Percentiles rank a stretch among this genome's conserved stretches.
phyloP scores from a whole-genome alignment of 164 flowering plant species.

The Tetrastigma voinierianum region DNA sequence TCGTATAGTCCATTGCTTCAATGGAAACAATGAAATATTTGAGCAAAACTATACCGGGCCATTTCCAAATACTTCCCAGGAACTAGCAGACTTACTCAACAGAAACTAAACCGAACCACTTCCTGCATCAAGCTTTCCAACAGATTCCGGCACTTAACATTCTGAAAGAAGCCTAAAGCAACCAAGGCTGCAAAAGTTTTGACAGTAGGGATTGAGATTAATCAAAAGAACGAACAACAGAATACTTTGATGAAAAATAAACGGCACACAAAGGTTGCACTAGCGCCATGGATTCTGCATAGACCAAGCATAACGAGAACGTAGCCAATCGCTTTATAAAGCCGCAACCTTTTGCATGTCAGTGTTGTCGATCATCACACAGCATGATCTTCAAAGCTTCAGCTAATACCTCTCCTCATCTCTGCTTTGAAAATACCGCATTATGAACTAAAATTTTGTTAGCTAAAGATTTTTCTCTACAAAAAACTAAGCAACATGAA shows the following conservation, averaged over 20 bases:
- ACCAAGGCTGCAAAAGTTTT: conserved; percentile 65
- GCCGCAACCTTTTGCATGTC: conserved; percentile 99
- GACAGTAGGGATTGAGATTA: background rate
- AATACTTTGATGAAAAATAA: background rate
- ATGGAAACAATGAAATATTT: background rate
- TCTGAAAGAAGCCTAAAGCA: conserved; percentile 82
- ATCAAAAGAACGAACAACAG: background rate
- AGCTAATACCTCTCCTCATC: conserved; percentile 77
- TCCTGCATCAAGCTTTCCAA: conserved; percentile 92
- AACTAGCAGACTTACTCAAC: conserved; percentile 50
- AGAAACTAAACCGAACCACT: conserved; percentile 90
- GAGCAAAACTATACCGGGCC: no score
- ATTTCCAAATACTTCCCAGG: background rate
- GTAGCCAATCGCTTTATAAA: conserved; percentile 84
- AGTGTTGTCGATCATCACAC: conserved; percentile 90
- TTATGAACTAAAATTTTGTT: background rate
- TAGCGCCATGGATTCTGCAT: conserved; percentile 94
- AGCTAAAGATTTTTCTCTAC: background rate
- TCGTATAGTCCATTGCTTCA: background rate
- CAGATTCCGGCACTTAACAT: conserved; percentile 78
- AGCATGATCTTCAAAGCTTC: conserved; percentile 90
- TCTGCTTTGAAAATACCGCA: conserved; percentile 32
- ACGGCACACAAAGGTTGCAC: conserved; percentile 21
- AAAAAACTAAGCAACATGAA: no score
- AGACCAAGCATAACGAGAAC: conserved; percentile 71